Conservation (phyloP, 139 green algal species). For the Edaphochlamys debaryana region DNA sequence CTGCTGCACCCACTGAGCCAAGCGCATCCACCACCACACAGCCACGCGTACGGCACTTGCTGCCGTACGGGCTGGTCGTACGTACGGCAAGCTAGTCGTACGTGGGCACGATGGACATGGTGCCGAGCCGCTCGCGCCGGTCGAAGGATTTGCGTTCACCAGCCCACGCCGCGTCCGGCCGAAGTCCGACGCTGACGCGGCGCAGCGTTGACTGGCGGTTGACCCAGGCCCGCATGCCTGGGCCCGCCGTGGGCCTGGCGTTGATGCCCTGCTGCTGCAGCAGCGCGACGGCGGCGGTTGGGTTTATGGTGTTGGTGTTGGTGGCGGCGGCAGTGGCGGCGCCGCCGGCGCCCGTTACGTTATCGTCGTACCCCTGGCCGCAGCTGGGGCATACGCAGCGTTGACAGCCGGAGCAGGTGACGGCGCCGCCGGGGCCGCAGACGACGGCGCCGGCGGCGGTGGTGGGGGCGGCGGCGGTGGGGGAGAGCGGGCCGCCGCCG, state of each 20-base stretch:
- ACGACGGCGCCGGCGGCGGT: background rate
- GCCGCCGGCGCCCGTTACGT: background rate
- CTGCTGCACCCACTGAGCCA: too few relatives aligned
- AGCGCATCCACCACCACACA: too few relatives aligned
- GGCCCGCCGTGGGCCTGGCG: background rate
- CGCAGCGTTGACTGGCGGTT: background rate
- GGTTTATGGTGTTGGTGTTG: background rate
- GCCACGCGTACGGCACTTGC: too few relatives aligned
- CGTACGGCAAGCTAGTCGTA: background rate
- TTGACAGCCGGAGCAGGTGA: slow-evolving; percentile 21
- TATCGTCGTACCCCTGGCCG: background rate
- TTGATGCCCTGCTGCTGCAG: background rate
- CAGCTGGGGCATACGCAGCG: slow-evolving; percentile 31
- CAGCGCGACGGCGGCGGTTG: background rate
- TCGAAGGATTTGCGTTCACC: slow-evolving; percentile 11
- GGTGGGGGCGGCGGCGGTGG: background rate
- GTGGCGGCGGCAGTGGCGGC: background rate
- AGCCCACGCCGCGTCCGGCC: slow-evolving; percentile 21
- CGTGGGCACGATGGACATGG: background rate
- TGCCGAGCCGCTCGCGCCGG: background rate
- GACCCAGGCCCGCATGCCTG: background rate
- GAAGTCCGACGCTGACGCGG: background rate
- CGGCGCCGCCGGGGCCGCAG: background rate
- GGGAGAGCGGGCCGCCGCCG: background rate
- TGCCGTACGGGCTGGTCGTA: too few relatives aligned